phyloP scores from a whole-genome alignment of 768 basidiomycete genomes.

The Chiua virens region DNA sequence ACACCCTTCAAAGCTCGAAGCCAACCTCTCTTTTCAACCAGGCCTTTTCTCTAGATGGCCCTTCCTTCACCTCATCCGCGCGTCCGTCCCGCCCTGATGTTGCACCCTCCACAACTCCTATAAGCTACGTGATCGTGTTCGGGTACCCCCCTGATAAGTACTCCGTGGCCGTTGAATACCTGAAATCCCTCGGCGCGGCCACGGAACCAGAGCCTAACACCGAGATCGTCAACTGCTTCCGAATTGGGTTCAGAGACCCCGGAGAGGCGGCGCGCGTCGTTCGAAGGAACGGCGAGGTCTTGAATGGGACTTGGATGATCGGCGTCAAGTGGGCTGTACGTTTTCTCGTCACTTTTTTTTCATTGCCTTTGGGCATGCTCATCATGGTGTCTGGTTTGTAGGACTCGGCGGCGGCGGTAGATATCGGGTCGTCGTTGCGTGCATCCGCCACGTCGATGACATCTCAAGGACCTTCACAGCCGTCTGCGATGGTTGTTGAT shows the following conservation, averaged over 20 bases:
- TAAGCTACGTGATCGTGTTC: slow-evolving; percentile 73
- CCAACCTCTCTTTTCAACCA: not conserved
- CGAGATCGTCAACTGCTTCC: slow-evolving; percentile 80
- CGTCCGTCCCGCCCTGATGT: slow-evolving; percentile 26
- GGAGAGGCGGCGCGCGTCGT: slow-evolving; percentile 79
- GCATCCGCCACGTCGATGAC: slow-evolving; percentile 2
- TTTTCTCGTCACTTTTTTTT: slow-evolving; percentile 13
- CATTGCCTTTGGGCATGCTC: too few species aligned
- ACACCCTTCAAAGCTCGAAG: not conserved
- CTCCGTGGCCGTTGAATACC: slow-evolving; percentile 68
- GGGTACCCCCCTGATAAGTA: slow-evolving; percentile 87
- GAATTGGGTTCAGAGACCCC: slow-evolving; percentile 68
- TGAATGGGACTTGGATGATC: slow-evolving; percentile 78
- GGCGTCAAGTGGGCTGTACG: slow-evolving; percentile 85
- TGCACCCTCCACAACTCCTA: slow-evolving; percentile 36
- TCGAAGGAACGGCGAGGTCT: slow-evolving; percentile 78
- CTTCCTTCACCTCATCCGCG: slow-evolving; percentile 11
- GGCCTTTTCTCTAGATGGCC: slow-evolving; percentile 23
- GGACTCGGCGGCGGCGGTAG: slow-evolving; percentile 59
- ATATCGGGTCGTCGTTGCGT: slow-evolving; percentile 41
- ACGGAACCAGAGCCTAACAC: slow-evolving; percentile 66
- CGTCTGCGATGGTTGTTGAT: slow-evolving; percentile 50
- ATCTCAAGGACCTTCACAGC: slow-evolving; percentile 19
- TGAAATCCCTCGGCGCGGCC: slow-evolving; percentile 68
- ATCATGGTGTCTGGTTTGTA: slow-evolving; percentile 21